Evolutionary conservation across 345 rosid genomes (phyloP), one percentile per base, ranked within the genome.

Genomic region (Rhizophora apiculata): DNA sequence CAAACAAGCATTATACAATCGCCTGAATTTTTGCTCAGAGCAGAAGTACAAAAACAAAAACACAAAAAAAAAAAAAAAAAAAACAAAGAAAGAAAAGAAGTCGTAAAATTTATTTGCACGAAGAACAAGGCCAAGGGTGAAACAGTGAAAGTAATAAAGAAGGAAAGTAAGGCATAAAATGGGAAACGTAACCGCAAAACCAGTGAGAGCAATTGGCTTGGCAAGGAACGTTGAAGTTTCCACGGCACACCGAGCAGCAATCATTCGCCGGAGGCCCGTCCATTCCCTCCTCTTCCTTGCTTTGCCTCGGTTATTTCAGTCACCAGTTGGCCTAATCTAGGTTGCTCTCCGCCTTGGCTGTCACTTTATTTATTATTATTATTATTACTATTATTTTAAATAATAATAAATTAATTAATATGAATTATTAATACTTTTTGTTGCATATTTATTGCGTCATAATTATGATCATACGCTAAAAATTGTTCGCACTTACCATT

Each of bases 131-230:
- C 20, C 59, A 8, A 54, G 5, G 13, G 26, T 7, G 26, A 16
- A 6, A 48, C 7, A 49, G 65, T 15, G 16, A 58, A 19, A 3
- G 61, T 20, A n/a, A 39, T 15, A 62, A 31, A 3, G 16, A 19
- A 53, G 54, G 54, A 21, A 27, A 46, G 5, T 1, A 30, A 30
- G 26, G 24, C 0, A 22, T 37, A 58, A 65, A 9, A 73, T 32
- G 19, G 39, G 46, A 60, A 16, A 65, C 22, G 29, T 22, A 27
- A 93, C 99, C 93, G 80, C 97, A 94, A 69, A 94, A 92, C 99
- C 99, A 94, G 74, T 92, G 99, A 46, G 97, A 92, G 81, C 97
- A 92, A 80, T 92, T 95, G 73, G 91, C 95, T 79, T 95, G 96
- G 66, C 96, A 88, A 67, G 97, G 93, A 70, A 84, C 75, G 63